Percentiles rank a stretch among this genome's conserved stretches.
These are phyloP conservation scores for Rubus idaeus DNA, from an alignment of 306 rosid genomes.

Conservation along the genomic window DNA sequence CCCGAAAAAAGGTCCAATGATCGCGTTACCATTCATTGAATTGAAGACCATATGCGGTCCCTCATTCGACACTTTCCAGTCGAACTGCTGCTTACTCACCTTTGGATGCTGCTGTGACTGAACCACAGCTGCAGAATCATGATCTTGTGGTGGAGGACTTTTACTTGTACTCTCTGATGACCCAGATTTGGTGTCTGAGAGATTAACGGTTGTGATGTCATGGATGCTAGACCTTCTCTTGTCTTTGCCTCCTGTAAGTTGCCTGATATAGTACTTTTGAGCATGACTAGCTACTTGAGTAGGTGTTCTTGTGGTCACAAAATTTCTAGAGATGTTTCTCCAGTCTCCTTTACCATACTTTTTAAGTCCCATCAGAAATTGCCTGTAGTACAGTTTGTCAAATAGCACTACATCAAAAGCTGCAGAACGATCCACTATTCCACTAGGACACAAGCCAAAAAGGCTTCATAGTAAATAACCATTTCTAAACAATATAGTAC, in stretches of 20 bases:
- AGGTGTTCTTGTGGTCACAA: conserved; percentile 84
- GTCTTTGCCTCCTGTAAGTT: conserved; percentile 70
- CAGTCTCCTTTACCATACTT: conserved; percentile 96
- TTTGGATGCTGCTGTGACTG: conserved; percentile 43
- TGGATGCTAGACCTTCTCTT: conserved; percentile 94
- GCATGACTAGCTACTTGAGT: conserved; percentile 97
- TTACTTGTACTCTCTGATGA: conserved; percentile 28
- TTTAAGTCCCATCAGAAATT: conserved; percentile 84
- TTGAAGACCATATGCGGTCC: conserved; percentile 38
- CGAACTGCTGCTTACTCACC: conserved; percentile 46
- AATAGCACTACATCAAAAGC: conserved; percentile 15
- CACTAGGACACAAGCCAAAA: conserved; percentile 21
- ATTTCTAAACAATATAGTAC: conserved; percentile 22
- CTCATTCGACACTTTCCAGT: conserved; percentile 44
- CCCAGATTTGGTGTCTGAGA: conserved; percentile 49
- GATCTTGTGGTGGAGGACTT: conserved; percentile 39
- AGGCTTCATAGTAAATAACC: conserved; percentile 18
- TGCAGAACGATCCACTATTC: neutral
- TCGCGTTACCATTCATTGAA: conserved; percentile 47
- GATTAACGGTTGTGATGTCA: conserved; percentile 78
- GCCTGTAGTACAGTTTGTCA: conserved; percentile 46
- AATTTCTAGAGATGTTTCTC: conserved; percentile 84
- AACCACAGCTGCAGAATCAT: conserved; percentile 19
- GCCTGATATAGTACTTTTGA: conserved; percentile 85
- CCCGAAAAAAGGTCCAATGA: conserved; percentile 45